phyloP scores from a whole-genome alignment of 75 land plant genomes.

The Selaginella tamariscina region DNA sequence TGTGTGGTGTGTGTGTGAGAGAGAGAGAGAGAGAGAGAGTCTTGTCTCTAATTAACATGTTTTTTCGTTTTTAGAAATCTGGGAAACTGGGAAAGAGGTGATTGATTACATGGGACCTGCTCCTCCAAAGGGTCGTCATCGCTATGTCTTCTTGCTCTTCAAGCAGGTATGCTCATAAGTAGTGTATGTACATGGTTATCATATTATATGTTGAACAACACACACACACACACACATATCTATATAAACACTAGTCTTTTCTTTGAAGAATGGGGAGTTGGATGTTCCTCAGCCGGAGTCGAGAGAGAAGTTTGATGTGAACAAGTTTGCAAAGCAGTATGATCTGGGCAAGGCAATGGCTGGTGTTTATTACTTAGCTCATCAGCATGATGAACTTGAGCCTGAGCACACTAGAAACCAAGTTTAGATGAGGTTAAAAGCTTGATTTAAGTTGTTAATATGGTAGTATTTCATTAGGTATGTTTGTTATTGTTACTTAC shows the following conservation, averaged over 20 bases:
- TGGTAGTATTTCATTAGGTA: no score
- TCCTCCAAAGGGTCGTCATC: constrained; percentile 30
- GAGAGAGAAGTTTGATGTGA: constrained; percentile 16
- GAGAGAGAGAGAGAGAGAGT: constrained; percentile 16
- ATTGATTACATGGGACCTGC: constrained; percentile 30
- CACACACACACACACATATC: neutral
- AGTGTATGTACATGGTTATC: no score
- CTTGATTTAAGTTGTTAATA: no score
- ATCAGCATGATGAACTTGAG: constrained; percentile 10
- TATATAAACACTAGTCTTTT: neutral
- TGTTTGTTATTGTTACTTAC: no score
- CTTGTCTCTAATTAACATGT: neutral
- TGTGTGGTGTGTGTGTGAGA: no score
- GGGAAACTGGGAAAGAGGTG: constrained; percentile 23
- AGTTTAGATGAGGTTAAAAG: no score
- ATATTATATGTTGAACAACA: neutral
- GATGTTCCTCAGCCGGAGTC: neutral
- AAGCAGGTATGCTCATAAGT: constrained; percentile 21
- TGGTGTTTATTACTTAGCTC: constrained; percentile 12
- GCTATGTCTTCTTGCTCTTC: constrained; percentile 34
- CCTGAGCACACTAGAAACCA: no score
- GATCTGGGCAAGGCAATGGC: constrained; percentile 15
- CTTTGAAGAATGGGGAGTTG: constrained; percentile 10
- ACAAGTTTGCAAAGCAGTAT: constrained; percentile 12
- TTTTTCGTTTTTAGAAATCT: neutral